These are phyloP conservation scores for Friedmanniomyces simplex DNA, from an alignment of 495 filamentous ascomycete species.

Conservation along the genomic window DNA sequence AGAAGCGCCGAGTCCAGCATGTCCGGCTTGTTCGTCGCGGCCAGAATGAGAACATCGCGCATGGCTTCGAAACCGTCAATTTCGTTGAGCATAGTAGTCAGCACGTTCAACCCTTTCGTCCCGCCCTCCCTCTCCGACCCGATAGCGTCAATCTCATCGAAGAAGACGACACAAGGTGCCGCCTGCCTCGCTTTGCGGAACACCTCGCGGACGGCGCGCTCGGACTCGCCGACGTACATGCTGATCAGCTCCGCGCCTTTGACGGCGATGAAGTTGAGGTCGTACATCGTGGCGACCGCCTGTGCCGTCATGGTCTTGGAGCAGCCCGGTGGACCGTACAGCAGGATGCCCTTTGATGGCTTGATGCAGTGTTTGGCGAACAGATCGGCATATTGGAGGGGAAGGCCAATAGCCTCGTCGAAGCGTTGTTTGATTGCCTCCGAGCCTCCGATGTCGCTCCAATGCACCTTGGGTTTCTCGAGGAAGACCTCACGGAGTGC, in stretches of 20 bases:
- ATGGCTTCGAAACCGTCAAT: conserved; percentile 91
- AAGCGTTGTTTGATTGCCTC: conserved; percentile 64
- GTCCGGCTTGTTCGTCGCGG: conserved; percentile 88
- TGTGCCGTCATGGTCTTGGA: conserved; percentile 92
- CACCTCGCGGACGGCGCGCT: conserved; percentile 75
- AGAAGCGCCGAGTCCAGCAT: conserved; percentile 77
- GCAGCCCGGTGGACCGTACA: conserved; percentile 93
- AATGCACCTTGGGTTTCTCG: conserved; percentile 75
- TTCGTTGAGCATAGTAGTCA: conserved; percentile 87
- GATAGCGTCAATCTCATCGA: conserved; percentile 95
- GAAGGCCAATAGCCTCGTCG: conserved; percentile 53
- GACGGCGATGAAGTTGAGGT: conserved; percentile 89
- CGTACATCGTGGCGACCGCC: conserved; percentile 82
- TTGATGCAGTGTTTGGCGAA: conserved; percentile 50
- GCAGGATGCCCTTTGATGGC: conserved; percentile 70
- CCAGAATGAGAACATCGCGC: conserved; percentile 78
- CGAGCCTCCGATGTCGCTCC: conserved; percentile 86
- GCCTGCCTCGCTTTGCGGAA: conserved; percentile 82
- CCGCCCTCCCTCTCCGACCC: conserved; percentile 45
- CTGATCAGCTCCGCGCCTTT: conserved; percentile 93
- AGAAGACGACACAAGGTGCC: conserved; percentile 90
- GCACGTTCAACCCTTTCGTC: conserved; percentile 57
- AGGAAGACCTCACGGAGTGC: conserved; percentile 87
- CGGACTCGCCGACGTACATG: conserved; percentile 97
- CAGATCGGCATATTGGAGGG: conserved; percentile 51